Percentiles rank a stretch among this genome's conserved stretches.
These are phyloP conservation scores for Pterocarpus macrocarpus DNA, from an alignment of 306 rosid genomes.

Conservation along the genomic window DNA sequence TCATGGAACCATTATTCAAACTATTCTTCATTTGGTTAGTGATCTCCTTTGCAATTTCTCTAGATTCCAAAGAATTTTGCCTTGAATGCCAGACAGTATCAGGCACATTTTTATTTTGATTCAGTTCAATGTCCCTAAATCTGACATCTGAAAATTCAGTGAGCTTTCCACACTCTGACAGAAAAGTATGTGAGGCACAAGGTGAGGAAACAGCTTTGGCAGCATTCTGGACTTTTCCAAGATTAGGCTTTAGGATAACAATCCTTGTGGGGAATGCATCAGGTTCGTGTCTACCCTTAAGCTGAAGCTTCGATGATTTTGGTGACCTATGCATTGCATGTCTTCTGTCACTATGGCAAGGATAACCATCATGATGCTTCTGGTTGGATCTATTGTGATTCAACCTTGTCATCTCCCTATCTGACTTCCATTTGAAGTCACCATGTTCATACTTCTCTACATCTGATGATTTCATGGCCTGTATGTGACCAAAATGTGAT, in stretches of 20 bases:
- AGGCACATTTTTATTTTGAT: constrained; percentile 47
- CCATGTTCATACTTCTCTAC: constrained; percentile 55
- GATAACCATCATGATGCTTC: constrained; percentile 55
- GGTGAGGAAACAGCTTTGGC: constrained; percentile 57
- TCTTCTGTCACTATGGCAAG: constrained; percentile 58
- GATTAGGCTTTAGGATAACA: constrained; percentile 90
- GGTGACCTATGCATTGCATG: constrained; percentile 54
- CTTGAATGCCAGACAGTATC: constrained; percentile 54
- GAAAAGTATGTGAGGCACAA: constrained; percentile 67
- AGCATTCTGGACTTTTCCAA: constrained; percentile 71
- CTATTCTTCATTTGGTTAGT: constrained; percentile 78
- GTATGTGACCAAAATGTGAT: constrained; percentile 59
- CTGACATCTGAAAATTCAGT: constrained; percentile 55
- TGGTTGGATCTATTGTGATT: constrained; percentile 59
- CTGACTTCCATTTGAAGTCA: constrained; percentile 55
- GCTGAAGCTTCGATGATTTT: constrained; percentile 57
- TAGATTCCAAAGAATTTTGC: constrained; percentile 74
- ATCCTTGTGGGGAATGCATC: constrained; percentile 73
- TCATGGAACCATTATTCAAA: constrained; percentile 48
- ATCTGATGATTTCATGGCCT: constrained; percentile 53
- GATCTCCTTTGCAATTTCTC: constrained; percentile 81
- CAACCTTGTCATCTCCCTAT: constrained; percentile 53
- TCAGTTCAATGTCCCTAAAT: constrained; percentile 57
- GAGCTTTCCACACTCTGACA: constrained; percentile 59
- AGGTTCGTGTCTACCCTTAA: constrained; percentile 55